These are phyloP conservation scores for Gossypium sturtianum DNA, from an alignment of 345 rosid genomes.

Conservation along the genomic window DNA sequence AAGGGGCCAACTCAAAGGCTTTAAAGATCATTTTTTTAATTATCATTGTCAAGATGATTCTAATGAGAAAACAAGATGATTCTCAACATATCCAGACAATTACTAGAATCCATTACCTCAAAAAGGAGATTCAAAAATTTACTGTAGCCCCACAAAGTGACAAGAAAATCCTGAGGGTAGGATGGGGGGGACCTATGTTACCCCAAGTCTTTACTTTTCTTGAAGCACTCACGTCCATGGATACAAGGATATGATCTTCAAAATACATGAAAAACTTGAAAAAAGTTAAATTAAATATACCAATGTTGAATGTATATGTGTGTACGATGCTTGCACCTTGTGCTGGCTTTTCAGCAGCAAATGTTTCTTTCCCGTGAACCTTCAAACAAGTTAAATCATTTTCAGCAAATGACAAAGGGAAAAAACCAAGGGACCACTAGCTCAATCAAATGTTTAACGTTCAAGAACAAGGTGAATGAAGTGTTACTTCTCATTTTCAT, in stretches of 20 bases:
- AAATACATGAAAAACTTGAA: too few relatives aligned
- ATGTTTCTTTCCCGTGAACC: slow-evolving; percentile 29
- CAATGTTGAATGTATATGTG: too few relatives aligned
- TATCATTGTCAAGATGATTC: background rate
- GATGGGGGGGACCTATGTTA: background rate
- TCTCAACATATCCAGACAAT: background rate
- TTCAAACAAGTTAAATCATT: slow-evolving; percentile 8
- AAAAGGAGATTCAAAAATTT: slow-evolving; percentile 10
- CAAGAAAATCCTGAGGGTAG: background rate
- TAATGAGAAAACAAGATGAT: background rate
- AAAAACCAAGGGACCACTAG: background rate
- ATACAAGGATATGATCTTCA: too few relatives aligned
- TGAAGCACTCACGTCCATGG: too few relatives aligned
- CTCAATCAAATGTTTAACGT: background rate
- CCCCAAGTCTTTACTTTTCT: background rate
- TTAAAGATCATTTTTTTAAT: too few relatives aligned
- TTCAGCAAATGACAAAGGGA: background rate
- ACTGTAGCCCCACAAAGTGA: slow-evolving; percentile 9
- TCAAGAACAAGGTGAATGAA: background rate
- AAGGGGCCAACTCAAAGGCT: slow-evolving; percentile 8
- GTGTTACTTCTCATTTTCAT: slow-evolving; percentile 37
- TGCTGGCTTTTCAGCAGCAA: slow-evolving; percentile 22
- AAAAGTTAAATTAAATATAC: too few relatives aligned
- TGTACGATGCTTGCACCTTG: too few relatives aligned
- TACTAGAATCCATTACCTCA: slow-evolving; percentile 1